Evolutionary conservation across 345 rosid genomes (phyloP), one percentile per base, ranked within the genome.

Genomic region (Dovyalis caffra): DNA sequence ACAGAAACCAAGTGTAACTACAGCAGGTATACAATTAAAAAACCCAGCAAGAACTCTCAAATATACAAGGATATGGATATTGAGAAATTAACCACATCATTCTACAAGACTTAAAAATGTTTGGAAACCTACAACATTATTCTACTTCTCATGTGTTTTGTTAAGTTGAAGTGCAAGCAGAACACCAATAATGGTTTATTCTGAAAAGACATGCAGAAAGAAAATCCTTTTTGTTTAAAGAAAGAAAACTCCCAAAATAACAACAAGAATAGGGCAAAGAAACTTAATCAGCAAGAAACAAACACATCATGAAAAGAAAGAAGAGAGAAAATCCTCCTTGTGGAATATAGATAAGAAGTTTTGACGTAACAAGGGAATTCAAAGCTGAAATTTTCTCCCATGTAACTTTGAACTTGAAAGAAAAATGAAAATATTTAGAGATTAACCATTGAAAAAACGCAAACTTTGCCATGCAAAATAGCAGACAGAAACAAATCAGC

Each of bases 31-130:
- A n/a, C 11, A 14, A 56, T 8, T 26, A 37, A 6, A n/a, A 56
- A 34, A 66, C 65, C n/a, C 38, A 63, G 8, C 69, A 9, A 12
- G 12, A 51, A 53, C n/a, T 29, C 37, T 15, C 25, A 11, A 1
- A 66, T 72, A 33, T 35, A 7, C 35, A 51, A 23, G 40, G 18
- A 11, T 18, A 29, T 51, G 76, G 61, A 70, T 69, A 64, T 68
- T 66, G 12, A 9, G 14, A 58, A n/a, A n/a, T n/a, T n/a, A 18
- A 47, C 38, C n/a, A 60, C 10, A 40, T 47, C 31, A 57, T 75
- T 88, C 87, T 70, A 74, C 82, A 75, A 69, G 63, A 15, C 34
- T 51, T 35, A 20, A 29, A 57, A 26, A 66, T 79, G 31, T 4
- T 16, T 28, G 6, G n/a, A n/a, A n/a, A n/a, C n/a, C n/a, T n/a